Evolutionary conservation across 2,329 filamentous ascomycete species (phyloP).

Genomic region (Fonsecaea multimorphosa): DNA sequence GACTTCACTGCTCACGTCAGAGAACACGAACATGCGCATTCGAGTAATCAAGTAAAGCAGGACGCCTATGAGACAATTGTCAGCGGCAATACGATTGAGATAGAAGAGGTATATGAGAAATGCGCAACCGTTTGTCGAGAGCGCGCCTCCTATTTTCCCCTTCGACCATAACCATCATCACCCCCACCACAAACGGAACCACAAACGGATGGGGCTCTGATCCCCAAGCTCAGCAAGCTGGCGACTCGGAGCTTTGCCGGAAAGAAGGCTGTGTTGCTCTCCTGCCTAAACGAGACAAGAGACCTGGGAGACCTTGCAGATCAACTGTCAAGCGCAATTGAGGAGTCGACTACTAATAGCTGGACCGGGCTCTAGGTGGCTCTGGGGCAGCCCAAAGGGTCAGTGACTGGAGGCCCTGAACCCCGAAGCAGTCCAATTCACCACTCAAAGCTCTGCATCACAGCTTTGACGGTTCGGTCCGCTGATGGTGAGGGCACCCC

Average conservation of each 20-base stretch:
- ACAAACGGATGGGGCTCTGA: too few species aligned
- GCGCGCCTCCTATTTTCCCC: conserved; percentile 17
- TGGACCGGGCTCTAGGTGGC: not conserved
- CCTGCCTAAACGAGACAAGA: conserved; percentile 13
- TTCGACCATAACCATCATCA: conserved; percentile 2
- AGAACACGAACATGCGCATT: not conserved
- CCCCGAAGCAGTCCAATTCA: conserved; percentile 4
- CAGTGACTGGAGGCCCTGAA: conserved; percentile 7
- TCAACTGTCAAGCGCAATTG: conserved; percentile 5
- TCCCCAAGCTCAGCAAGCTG: not conserved
- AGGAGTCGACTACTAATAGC: not conserved
- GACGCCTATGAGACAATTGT: not conserved
- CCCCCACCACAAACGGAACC: too few species aligned
- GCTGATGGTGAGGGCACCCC: not conserved
- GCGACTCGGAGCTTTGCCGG: conserved; percentile 18
- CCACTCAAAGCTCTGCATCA: conserved; percentile 1
- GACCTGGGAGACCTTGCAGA: not conserved
- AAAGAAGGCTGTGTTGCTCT: conserved; percentile 6
- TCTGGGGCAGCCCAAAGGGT: not conserved
- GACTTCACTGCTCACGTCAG: conserved; percentile 10
- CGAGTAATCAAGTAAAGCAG: conserved; percentile 1
- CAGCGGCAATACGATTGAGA: not conserved
- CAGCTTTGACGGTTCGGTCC: conserved; percentile 1
- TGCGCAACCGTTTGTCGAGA: not conserved
- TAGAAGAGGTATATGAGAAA: not conserved